These are phyloP conservation scores for Podaxis mareebaensis DNA, from an alignment of 768 basidiomycete species.

Conservation along the genomic window DNA sequence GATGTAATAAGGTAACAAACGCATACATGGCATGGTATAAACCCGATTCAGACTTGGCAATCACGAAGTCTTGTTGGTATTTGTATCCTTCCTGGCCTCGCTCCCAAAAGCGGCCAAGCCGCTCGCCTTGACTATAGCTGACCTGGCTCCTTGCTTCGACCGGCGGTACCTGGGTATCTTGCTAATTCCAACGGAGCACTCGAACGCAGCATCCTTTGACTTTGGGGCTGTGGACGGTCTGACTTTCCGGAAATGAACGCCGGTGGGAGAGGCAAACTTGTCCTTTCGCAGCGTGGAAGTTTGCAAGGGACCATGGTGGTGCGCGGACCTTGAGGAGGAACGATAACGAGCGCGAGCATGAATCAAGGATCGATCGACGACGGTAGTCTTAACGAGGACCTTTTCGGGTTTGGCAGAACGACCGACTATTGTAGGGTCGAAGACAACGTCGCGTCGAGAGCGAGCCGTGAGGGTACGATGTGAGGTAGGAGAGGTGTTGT, in stretches of 20 bases:
- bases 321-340: neutral
- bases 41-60: neutral
- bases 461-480: conserved; percentile 21
- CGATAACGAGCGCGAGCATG: conserved; percentile 11
- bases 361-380: conserved; percentile 10
- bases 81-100: neutral
- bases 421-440: neutral
- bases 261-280: neutral
- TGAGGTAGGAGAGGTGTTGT: conserved; percentile 17
- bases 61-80: conserved; percentile 1
- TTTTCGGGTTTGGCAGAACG: neutral
- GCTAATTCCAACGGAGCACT: neutral
- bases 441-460: neutral
- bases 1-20: no score
- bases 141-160: neutral
- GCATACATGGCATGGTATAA: neutral
- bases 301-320: neutral
- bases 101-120: neutral
- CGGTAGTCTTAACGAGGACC: neutral
- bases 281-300: neutral
- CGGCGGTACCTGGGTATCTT: conserved; percentile 4
- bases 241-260: neutral
- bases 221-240: neutral
- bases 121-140: neutral
- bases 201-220: neutral